These are phyloP conservation scores for Scutellospora calospora DNA, from an alignment of 371 early-diverging fungal species.

Conservation along the genomic window DNA sequence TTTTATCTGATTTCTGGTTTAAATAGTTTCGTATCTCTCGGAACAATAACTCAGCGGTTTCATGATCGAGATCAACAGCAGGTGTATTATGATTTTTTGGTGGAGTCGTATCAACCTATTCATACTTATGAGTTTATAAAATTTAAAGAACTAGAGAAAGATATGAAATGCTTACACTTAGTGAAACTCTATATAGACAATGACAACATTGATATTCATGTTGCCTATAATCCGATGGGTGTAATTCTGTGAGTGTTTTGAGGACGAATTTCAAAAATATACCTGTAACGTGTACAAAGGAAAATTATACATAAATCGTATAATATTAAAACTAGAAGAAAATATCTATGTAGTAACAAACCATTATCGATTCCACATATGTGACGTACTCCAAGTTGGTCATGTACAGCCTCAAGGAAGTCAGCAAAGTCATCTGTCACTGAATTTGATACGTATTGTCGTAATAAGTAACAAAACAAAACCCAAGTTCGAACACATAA, in stretches of 20 bases:
- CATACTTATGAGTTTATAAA: background rate
- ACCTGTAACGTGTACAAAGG: background rate
- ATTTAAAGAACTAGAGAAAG: background rate
- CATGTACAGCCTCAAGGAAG: conserved; percentile 9
- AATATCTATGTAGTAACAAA: background rate
- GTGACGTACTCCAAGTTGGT: conserved; percentile 28
- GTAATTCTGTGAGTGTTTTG: background rate
- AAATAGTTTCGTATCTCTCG: conserved; percentile 14
- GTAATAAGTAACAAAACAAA: conserved; percentile 30
- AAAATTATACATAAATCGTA: no score
- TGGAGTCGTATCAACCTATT: conserved; percentile 3
- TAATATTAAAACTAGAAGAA: background rate
- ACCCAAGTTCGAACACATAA: conserved; percentile 28
- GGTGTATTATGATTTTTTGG: conserved; percentile 13
- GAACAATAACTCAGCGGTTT: conserved; percentile 28
- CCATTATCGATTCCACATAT: conserved; percentile 38
- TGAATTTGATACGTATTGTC: background rate
- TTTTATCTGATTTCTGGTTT: background rate
- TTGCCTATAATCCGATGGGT: conserved; percentile 12
- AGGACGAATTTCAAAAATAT: conserved; percentile 31
- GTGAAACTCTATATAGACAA: conserved; percentile 31
- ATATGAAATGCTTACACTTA: background rate
- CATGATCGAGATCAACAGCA: conserved; percentile 2
- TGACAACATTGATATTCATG: conserved; percentile 38
- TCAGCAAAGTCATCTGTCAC: conserved; percentile 9